Base-by-base conservation (phyloP, 2,329 filamentous ascomycete genomes). In the Aureobasidium sp. region DNA sequence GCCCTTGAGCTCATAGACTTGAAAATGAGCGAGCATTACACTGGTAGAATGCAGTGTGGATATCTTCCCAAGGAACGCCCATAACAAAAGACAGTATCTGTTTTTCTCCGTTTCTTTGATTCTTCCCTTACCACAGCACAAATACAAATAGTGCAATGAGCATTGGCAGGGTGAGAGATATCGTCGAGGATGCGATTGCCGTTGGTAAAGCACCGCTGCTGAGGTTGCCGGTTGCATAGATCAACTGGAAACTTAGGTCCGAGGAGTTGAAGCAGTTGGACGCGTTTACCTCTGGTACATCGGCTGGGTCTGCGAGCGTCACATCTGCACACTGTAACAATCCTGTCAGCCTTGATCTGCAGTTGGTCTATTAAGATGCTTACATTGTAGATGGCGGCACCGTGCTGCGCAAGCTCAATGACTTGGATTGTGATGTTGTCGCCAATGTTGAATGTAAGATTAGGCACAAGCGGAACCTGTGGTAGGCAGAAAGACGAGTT, bases 381-480 rank as follows among this genome's bases (percentile, higher is more conserved):
- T 79, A 92, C 89, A 64, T 89, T 91, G 71, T 87, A 96, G 42
- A 97, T 75, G 5, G 89, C 81, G 1, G 90, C 92, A 3, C 92
- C 92, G 70, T 96, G 91, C 63, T 90, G 78, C 14, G 92, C 92
- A 8, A 85, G 76, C 78, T 96, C 90, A 30, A 97, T 86, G 3
- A 96, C 75, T 72, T 97, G 92, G 62, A 97, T 94, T 0, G 92
- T 96, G 29, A 91, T 91, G 71, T 89, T 86, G 76, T 96, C 89
- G n/a, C 94, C 94, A 0, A 86, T 77, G 53, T 89, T 85, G 50
- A 91, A 87, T 1, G 76, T 84, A 48, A 85, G 77, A 68, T 89
- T 88, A 6, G 78, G 79, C 0, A 94, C 94, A 44, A 97, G 78
- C 1, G 91, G 89, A 0, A 97, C 87, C 73, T 97, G 91, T 0